A percentile compares a stretch with the other conserved stretches of the same genome.
phyloP scores from a whole-genome alignment of 805 yeast genomes.

The Saccharomycopsis capsularis region DNA sequence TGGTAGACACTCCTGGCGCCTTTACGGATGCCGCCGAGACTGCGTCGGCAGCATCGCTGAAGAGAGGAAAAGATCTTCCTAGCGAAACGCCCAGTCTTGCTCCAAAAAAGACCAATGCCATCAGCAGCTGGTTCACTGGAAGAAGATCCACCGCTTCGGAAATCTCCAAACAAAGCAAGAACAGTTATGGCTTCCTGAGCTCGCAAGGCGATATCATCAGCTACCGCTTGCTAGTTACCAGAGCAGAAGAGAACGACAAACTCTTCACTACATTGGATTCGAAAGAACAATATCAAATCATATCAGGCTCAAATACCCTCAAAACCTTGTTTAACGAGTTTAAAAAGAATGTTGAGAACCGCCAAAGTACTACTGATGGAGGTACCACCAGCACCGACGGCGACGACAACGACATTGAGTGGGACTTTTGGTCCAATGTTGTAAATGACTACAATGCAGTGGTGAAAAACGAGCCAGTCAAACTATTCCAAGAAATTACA shows the following conservation, averaged over 20 bases:
- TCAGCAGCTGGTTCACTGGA: constrained; percentile 14
- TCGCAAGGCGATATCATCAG: constrained; percentile 23
- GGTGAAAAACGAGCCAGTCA: constrained; percentile 54
- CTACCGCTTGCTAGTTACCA: constrained; percentile 53
- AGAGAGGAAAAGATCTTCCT: not conserved
- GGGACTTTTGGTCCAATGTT: constrained; percentile 85
- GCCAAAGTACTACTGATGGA: not conserved
- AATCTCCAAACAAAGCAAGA: constrained; percentile 6
- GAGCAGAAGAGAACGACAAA: constrained; percentile 49
- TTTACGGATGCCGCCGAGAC: too few relatives aligned
- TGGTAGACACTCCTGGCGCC: not conserved
- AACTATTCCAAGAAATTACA: constrained; percentile 54
- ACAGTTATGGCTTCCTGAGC: constrained; percentile 4
- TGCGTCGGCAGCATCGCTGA: not conserved
- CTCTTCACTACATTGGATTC: constrained; percentile 44
- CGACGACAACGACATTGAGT: constrained; percentile 55
- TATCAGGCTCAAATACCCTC: constrained; percentile 40
- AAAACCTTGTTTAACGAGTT: constrained; percentile 29
- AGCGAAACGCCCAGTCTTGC: constrained; percentile 11
- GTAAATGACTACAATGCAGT: constrained; percentile 69
- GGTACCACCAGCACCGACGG: not conserved
- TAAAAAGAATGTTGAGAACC: constrained; percentile 21
- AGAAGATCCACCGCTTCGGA: constrained; percentile 4
- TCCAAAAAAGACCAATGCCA: not conserved
- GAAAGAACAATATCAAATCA: constrained; percentile 45